Base-by-base conservation (phyloP, 441 rosid species). In the Eruca vesicaria region DNA sequence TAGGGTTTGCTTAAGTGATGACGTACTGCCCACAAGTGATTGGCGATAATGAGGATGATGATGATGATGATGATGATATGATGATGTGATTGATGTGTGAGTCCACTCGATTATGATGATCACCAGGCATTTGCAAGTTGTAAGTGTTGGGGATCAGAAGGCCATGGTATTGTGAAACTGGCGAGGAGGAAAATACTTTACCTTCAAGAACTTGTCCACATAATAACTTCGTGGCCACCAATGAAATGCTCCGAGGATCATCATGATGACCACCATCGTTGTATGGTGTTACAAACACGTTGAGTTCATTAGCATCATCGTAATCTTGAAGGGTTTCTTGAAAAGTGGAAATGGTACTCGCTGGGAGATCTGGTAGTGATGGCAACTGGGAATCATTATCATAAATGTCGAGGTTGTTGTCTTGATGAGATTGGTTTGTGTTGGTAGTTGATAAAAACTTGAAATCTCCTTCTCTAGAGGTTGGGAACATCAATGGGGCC, bases 1-100 rank as follows among this genome's bases (percentile, higher is more conserved):
- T 56, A 73, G 91, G 92, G 90, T 88, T 88, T 80, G 82, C 73
- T 72, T n/a, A n/a, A n/a, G n/a, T n/a, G n/a, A n/a, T n/a, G n/a
- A n/a, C n/a, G n/a, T n/a, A n/a, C n/a, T n/a, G n/a, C n/a, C n/a
- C n/a, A n/a, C 71, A 60, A 59, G 60, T 78, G 12, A 63, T 71
- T 66, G 81, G 72, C 16, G 85, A 78, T 36, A 81, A 68, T 59
- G 89, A 78, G 12, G 83, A 77, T 10, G 88, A 73, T 9, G 93
- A 81, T 2, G 91, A n/a, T n/a, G n/a, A n/a, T n/a, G n/a, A n/a
- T n/a, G n/a, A n/a, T n/a, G n/a, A n/a, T n/a, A n/a, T n/a, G n/a
- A n/a, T 79, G 74, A 92, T 83, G 65, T 87, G 79, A 73, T 91
- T 88, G 62, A 85, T 81, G 83, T 82, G 87, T 72, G 81, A 73